A percentile compares a stretch with the other conserved stretches of the same genome.
Conservation (phyloP, 306 rosid species). For the Elaeagnus macrophylla region DNA sequence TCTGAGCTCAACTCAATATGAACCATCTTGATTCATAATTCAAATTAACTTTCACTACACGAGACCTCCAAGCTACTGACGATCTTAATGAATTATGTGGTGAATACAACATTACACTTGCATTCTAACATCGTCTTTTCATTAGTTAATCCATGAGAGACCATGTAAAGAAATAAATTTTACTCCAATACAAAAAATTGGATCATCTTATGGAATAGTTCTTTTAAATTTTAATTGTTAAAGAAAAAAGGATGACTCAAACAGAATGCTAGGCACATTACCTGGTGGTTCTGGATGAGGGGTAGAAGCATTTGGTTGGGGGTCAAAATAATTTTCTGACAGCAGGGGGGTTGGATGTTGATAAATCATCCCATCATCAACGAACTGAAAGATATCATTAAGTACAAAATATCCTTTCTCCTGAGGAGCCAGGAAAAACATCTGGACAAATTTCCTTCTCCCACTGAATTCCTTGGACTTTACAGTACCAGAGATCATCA, state of each 20-base stretch:
- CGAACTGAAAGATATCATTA: constrained; percentile 73
- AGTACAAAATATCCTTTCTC: constrained; percentile 83
- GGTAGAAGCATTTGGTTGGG: constrained; percentile 40
- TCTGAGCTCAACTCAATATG: no score
- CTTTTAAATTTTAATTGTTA: background rate
- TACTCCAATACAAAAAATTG: no score
- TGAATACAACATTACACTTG: no score
- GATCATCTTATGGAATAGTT: no score
- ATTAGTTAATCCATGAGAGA: no score
- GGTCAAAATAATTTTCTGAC: constrained; percentile 42
- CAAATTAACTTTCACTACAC: no score
- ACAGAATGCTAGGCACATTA: constrained; percentile 18
- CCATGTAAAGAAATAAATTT: no score
- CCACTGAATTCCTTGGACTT: constrained; percentile 52
- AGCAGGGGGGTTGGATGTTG: constrained; percentile 33
- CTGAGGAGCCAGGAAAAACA: constrained; percentile 89
- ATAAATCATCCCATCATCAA: constrained; percentile 42
- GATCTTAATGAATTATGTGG: no score
- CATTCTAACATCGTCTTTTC: no score
- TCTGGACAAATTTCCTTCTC: constrained; percentile 71
- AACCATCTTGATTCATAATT: no score
- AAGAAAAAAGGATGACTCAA: background rate
- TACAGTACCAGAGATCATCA: constrained; percentile 77
- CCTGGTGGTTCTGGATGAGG: constrained; percentile 64
- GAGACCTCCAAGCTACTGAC: no score